Conservation (phyloP, 1,284 basidiomycete genomes). For the Ganoderma resinaceum region DNA sequence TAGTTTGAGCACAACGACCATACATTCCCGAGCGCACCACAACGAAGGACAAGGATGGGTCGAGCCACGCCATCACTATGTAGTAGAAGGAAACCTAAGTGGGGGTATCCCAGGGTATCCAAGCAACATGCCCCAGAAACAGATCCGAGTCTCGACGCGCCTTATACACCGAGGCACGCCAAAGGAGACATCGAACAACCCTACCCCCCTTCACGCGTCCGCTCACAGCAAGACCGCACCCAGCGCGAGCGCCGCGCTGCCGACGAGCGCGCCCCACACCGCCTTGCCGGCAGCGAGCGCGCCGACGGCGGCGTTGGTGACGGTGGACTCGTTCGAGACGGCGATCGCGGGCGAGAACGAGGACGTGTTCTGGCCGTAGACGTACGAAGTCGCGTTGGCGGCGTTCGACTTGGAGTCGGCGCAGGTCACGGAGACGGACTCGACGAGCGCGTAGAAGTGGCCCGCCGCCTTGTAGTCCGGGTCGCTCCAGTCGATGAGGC, state of each 20-base stretch:
- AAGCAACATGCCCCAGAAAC: background rate
- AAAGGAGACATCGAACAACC: too few species aligned
- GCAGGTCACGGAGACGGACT: conserved; percentile 62
- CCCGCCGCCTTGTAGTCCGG: conserved; percentile 74
- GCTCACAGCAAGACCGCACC: conserved; percentile 27
- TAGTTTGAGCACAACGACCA: background rate
- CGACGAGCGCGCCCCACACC: conserved; percentile 25
- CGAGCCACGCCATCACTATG: background rate
- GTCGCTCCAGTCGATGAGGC: conserved; percentile 80
- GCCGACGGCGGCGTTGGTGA: conserved; percentile 32
- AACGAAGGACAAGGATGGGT: background rate
- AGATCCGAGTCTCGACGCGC: background rate
- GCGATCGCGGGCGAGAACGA: conserved; percentile 55
- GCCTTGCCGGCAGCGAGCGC: conserved; percentile 10
- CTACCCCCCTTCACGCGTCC: too few species aligned
- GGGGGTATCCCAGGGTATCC: conserved; percentile 1
- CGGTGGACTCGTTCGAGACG: conserved; percentile 61
- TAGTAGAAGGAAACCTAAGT: background rate
- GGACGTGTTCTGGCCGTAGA: conserved; percentile 63
- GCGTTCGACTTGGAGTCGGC: conserved; percentile 51
- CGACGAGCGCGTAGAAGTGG: conserved; percentile 32
- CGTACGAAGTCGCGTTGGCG: conserved; percentile 62
- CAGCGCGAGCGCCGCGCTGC: conserved; percentile 26
- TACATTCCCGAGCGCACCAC: background rate
- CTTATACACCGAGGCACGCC: background rate